Conservation (phyloP, 805 yeast genomes). For the Lipomyces mesembrius region DNA sequence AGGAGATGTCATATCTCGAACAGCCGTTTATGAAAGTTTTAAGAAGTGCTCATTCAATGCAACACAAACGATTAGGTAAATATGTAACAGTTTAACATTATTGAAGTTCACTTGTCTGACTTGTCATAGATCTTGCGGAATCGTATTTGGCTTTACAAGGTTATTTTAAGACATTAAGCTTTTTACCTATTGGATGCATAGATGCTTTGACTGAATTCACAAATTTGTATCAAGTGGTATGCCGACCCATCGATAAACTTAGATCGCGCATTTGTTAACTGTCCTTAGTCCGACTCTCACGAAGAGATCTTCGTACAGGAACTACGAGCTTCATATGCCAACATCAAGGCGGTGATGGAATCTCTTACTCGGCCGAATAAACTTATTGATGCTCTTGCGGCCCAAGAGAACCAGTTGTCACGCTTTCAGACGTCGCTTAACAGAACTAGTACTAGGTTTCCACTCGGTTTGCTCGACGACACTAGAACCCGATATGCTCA, state of each 20-base stretch:
- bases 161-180: slow-evolving; percentile 20
- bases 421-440: slow-evolving; percentile 37
- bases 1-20: slow-evolving; percentile 29
- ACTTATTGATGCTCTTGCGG: slow-evolving; percentile 40
- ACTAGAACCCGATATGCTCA: slow-evolving; percentile 44
- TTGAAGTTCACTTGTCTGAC: not conserved
- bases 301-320: slow-evolving; percentile 30
- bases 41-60: slow-evolving; percentile 15
- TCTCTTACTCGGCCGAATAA: slow-evolving; percentile 43
- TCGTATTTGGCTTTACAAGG: slow-evolving; percentile 25
- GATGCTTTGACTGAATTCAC: slow-evolving; percentile 32
- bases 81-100: not conserved
- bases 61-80: slow-evolving; percentile 27
- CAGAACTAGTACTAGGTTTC: slow-evolving; percentile 41
- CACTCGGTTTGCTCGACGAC: slow-evolving; percentile 45
- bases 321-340: slow-evolving; percentile 24
- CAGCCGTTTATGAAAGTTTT: slow-evolving; percentile 22
- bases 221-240: slow-evolving; percentile 27
- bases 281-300: slow-evolving; percentile 22
- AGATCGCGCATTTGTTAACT: slow-evolving; percentile 2
- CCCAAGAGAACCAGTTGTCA: slow-evolving; percentile 36
- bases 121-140: slow-evolving; percentile 30
- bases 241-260: slow-evolving; percentile 9
- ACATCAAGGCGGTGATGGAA: slow-evolving; percentile 37
- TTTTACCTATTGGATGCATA: slow-evolving; percentile 19